Percentiles rank a stretch among this genome's conserved stretches.
Conservation (phyloP, 2,329 filamentous ascomycete genomes). For the Calonectria pteridis region DNA sequence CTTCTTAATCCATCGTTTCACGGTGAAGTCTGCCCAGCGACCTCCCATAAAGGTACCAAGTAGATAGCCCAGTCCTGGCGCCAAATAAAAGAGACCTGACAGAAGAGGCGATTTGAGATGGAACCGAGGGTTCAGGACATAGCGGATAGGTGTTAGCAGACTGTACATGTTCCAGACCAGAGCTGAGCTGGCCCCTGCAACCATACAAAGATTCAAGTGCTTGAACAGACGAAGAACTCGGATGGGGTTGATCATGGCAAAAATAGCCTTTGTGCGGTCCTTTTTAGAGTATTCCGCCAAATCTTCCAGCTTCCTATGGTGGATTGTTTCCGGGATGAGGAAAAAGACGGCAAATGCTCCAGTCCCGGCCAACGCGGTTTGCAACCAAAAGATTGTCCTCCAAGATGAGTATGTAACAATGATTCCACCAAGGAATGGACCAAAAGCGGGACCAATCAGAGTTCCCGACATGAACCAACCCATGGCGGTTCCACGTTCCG, state of each 20-base stretch:
- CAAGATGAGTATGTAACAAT: constrained; percentile 81
- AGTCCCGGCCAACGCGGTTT: constrained; percentile 74
- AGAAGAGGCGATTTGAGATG: constrained; percentile 74
- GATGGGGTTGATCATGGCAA: constrained; percentile 75
- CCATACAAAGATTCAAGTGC: constrained; percentile 76
- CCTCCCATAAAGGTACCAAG: constrained; percentile 78
- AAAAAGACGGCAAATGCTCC: constrained; percentile 72
- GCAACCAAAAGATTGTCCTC: constrained; percentile 85
- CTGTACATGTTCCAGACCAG: constrained; percentile 81
- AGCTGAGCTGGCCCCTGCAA: constrained; percentile 67
- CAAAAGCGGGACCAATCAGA: constrained; percentile 78
- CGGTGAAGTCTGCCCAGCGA: constrained; percentile 75
- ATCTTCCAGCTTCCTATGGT: constrained; percentile 72
- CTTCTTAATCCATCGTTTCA: constrained; percentile 73
- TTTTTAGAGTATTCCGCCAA: constrained; percentile 65
- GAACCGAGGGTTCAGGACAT: constrained; percentile 83
- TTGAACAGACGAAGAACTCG: constrained; percentile 73
- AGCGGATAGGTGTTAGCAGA: constrained; percentile 75
- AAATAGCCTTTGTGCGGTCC: constrained; percentile 66
- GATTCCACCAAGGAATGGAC: constrained; percentile 79
- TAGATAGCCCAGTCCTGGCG: constrained; percentile 78
- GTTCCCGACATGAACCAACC: constrained; percentile 81
- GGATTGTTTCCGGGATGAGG: constrained; percentile 80
- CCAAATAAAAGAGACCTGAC: constrained; percentile 80
- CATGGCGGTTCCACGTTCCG: constrained; percentile 78